Evolutionary conservation across 2,329 filamentous ascomycete genomes (phyloP).

Genomic region (Aureobasidium sp.): DNA sequence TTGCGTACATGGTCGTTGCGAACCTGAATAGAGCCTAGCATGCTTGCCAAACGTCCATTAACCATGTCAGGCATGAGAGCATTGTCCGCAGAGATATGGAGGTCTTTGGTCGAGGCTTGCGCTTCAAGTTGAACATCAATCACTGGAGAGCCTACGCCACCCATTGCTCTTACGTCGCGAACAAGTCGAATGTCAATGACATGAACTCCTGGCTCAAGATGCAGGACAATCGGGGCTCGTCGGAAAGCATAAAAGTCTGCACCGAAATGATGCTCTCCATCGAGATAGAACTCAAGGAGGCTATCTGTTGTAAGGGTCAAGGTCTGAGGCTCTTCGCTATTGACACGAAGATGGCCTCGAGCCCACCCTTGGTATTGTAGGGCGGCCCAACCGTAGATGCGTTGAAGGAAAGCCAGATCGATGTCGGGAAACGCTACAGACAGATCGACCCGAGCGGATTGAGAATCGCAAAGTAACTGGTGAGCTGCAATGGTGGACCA

Average conservation of each 20-base stretch:
- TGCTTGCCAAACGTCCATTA: conserved; percentile 39
- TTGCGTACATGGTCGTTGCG: conserved; percentile 35
- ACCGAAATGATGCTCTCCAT: conserved; percentile 47
- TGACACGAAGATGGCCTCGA: conserved; percentile 41
- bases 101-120: conserved; percentile 22
- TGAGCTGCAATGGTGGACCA: conserved; percentile 41
- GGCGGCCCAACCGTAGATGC: conserved; percentile 52
- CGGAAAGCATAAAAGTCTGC: conserved; percentile 50
- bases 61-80: conserved; percentile 48
- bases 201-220: conserved; percentile 44
- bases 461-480: conserved; percentile 22
- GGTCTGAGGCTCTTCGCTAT: conserved; percentile 24
- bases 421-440: conserved; percentile 42
- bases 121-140: conserved; percentile 37
- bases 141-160: conserved; percentile 42
- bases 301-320: conserved; percentile 41
- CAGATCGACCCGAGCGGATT: conserved; percentile 33
- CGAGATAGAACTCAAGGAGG: conserved; percentile 48
- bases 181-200: conserved; percentile 46
- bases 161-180: conserved; percentile 51
- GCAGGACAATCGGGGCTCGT: conserved; percentile 43
- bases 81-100: conserved; percentile 28
- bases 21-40: conserved; percentile 42
- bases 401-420: conserved; percentile 48
- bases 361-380: conserved; percentile 54